phyloP scores from a whole-genome alignment of 768 basidiomycete species.

The Mycena rebaudengoi region DNA sequence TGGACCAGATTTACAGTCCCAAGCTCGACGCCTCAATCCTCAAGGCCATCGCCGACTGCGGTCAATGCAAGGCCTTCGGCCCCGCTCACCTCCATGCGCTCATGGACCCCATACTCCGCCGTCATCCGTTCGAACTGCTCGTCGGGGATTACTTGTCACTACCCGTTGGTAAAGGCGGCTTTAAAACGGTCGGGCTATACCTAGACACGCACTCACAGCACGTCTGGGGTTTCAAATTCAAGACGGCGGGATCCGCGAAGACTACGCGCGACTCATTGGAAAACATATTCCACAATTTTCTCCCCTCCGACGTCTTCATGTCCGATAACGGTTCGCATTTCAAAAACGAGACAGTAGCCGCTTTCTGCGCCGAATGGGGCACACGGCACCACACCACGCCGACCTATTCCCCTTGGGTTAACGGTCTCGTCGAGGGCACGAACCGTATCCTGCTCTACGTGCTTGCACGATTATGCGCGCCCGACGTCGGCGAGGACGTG shows the following conservation, averaged over 20 bases:
- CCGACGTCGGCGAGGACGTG: background rate
- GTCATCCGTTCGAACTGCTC: background rate
- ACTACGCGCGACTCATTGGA: background rate
- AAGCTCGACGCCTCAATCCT: background rate
- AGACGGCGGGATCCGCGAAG: background rate
- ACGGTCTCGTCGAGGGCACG: conserved; percentile 23
- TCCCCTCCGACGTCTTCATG: background rate
- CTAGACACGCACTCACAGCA: background rate
- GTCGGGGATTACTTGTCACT: background rate
- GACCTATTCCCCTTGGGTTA: background rate
- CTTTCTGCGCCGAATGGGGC: background rate
- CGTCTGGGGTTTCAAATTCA: conserved; percentile 25
- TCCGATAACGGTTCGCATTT: background rate
- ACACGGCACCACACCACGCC: background rate
- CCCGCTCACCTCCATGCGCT: too few species aligned
- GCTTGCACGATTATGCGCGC: background rate
- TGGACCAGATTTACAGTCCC: background rate
- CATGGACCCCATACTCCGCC: background rate
- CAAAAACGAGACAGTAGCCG: background rate
- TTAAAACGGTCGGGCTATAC: background rate
- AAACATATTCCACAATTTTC: background rate
- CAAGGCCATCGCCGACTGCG: conserved; percentile 22
- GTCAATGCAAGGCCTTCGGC: conserved; percentile 35
- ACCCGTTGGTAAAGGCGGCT: background rate
- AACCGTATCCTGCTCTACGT: conserved; percentile 27